Base-by-base conservation (phyloP, 78 protist genomes). In the Diacronema lutheri region DNA sequence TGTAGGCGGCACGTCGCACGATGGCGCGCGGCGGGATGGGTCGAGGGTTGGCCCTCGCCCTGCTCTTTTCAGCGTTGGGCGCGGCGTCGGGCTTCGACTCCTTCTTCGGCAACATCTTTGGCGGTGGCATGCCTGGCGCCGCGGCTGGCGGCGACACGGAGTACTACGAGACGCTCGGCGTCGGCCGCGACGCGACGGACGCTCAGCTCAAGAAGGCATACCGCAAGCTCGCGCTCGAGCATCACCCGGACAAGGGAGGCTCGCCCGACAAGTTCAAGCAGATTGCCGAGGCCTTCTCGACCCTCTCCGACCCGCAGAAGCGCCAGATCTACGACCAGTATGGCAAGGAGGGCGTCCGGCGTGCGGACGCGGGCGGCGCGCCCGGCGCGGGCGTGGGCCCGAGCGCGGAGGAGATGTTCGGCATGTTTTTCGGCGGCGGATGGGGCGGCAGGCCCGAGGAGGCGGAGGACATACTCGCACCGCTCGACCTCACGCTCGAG, bases 261-360 rank as follows among this genome's bases (percentile, higher is more conserved):
- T 60, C 3, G 61, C 29, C 55, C 14, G 69, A 85, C 31, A 84
- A 65, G 83, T 94, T 94, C 87, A 92, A 93, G 37, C 90, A 92
- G 50, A 60, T 94, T 26, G 77, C 81, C 77, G 95, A 89, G 40
- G 96, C 96, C 12, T 93, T 92, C 83, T 46, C 68, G 21, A 66
- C 88, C 23, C 86, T 94, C n/a, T 46, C 86, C 38, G 94, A 94
- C 65, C 83, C 78, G 40, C 81, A 69, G 71, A 89, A 91, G 86
- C 81, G 89, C 56, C 66, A 50, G 38, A n/a, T n/a, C 20, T 92
- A 93, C 86, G 96, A 94, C 55, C 66, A 37, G 44, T 89, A 89
- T 55, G 90, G 83, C 85, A 90, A 88, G 37, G 57, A 74, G 77
- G 87, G 55, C 13, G 90, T 86, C 23, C 61, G 71, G 68, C 3